phyloP scores from a whole-genome alignment of 2,329 filamentous ascomycete genomes.

The Sarocladiaceae sp. region DNA sequence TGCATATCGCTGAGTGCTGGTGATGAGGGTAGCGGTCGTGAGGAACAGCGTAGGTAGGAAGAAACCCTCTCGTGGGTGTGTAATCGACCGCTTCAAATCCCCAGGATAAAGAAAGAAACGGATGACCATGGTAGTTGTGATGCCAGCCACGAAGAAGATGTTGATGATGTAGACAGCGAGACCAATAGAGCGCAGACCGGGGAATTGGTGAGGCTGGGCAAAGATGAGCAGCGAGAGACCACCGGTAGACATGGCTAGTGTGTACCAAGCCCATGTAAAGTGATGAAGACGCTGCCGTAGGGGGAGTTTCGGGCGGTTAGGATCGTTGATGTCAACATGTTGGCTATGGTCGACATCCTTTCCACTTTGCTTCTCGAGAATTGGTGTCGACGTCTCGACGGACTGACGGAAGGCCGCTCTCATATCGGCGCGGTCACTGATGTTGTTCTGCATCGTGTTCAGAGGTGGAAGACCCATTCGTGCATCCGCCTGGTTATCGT shows the following conservation, averaged over 20 bases:
- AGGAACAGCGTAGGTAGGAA: slow-evolving; percentile 73
- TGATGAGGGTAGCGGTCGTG: slow-evolving; percentile 63
- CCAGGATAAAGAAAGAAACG: slow-evolving; percentile 59
- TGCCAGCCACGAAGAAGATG: slow-evolving; percentile 52
- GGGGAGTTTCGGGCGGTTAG: not conserved
- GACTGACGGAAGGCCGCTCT: slow-evolving; percentile 6
- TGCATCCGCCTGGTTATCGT: slow-evolving; percentile 1
- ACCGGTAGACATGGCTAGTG: slow-evolving; percentile 70
- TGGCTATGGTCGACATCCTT: not conserved
- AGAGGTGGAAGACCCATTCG: slow-evolving; percentile 2
- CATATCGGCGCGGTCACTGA: not conserved
- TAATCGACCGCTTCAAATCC: slow-evolving; percentile 48
- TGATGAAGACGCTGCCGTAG: slow-evolving; percentile 43
- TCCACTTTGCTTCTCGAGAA: slow-evolving; percentile 5
- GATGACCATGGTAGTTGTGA: slow-evolving; percentile 48
- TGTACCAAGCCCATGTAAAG: slow-evolving; percentile 72
- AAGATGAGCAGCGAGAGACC: slow-evolving; percentile 62
- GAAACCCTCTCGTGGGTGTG: slow-evolving; percentile 64
- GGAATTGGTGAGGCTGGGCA: slow-evolving; percentile 60
- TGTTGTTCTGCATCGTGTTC: not conserved
- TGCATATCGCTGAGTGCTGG: slow-evolving; percentile 62
- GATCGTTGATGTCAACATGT: slow-evolving; percentile 4
- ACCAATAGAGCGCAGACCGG: slow-evolving; percentile 60
- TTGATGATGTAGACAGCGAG: slow-evolving; percentile 65
- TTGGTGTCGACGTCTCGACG: not conserved